Conservation (phyloP, 176 grass and related monocot species). For the Guadua angustifolia region DNA sequence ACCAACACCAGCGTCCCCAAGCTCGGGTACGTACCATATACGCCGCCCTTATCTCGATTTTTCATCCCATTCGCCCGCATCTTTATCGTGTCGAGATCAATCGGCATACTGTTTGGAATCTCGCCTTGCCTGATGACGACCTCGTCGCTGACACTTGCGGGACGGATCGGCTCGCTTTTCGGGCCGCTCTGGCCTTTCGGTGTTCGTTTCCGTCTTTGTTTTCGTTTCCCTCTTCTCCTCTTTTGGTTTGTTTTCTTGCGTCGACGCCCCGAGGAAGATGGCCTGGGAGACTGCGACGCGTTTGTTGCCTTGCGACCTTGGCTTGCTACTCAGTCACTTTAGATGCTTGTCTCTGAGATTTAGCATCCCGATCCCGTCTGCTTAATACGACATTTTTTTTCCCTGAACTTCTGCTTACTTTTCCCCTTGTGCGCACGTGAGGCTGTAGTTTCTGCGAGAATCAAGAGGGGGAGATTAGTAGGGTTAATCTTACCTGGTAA, state of each 20-base stretch:
- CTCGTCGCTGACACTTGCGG: neutral
- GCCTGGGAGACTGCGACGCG: neutral
- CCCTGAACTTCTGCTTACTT: neutral
- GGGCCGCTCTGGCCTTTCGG: neutral
- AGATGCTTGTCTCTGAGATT: slow-evolving; percentile 17
- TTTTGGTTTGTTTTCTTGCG: neutral
- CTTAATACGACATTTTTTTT: neutral
- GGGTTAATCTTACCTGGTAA: neutral
- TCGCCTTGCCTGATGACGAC: neutral
- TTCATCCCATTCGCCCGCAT: neutral
- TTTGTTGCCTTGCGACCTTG: neutral
- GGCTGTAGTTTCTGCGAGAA: slow-evolving; percentile 21
- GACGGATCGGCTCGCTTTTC: neutral
- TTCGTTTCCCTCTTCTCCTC: neutral
- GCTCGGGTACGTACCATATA: slow-evolving; percentile 63
- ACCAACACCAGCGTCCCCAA: slow-evolving; percentile 77
- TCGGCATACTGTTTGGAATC: neutral
- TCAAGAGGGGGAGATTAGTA: neutral
- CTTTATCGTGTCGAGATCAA: neutral
- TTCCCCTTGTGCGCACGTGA: slow-evolving; percentile 35
- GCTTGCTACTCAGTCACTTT: neutral
- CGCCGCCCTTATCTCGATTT: neutral
- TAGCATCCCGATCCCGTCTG: slow-evolving; percentile 3
- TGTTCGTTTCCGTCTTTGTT: slow-evolving; percentile 2
- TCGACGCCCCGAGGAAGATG: neutral